Evolutionary conservation across 75 land plant genomes (phyloP).

Genomic region (Larix kaempferi): DNA sequence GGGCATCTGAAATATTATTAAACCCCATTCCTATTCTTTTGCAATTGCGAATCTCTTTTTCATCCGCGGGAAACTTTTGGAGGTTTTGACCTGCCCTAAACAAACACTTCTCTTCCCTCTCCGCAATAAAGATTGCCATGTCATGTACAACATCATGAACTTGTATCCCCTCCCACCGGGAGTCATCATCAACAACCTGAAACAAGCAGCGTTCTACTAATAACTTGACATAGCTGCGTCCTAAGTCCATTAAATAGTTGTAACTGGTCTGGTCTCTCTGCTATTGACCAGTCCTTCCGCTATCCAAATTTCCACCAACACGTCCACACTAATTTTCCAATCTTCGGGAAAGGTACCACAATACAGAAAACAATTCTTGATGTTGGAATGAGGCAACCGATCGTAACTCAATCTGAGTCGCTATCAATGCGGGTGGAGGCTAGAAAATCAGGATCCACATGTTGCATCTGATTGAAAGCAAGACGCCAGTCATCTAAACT

Average conservation of each 20-base stretch:
- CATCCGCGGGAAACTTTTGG: neutral
- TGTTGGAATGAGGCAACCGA: too few relatives aligned
- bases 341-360: constrained; percentile 1
- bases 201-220: neutral
- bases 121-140: neutral
- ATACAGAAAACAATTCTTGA: neutral
- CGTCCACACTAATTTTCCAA: neutral
- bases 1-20: neutral
- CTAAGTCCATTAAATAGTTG: neutral
- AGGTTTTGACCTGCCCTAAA: too few relatives aligned
- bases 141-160: neutral
- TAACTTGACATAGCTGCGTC: neutral
- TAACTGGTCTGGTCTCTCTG: neutral
- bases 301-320: neutral
- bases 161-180: neutral
- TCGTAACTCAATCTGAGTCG: too few relatives aligned
- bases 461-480: too few relatives aligned
- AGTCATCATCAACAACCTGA: neutral
- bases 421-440: too few relatives aligned
- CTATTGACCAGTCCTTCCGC: neutral
- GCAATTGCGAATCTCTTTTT: neutral
- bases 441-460: too few relatives aligned
- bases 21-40: neutral
- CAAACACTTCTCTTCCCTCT: neutral
- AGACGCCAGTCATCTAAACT: too few relatives aligned